Evolutionary conservation across 495 filamentous ascomycete species (phyloP).

Genomic region (Viridothelium virens): DNA sequence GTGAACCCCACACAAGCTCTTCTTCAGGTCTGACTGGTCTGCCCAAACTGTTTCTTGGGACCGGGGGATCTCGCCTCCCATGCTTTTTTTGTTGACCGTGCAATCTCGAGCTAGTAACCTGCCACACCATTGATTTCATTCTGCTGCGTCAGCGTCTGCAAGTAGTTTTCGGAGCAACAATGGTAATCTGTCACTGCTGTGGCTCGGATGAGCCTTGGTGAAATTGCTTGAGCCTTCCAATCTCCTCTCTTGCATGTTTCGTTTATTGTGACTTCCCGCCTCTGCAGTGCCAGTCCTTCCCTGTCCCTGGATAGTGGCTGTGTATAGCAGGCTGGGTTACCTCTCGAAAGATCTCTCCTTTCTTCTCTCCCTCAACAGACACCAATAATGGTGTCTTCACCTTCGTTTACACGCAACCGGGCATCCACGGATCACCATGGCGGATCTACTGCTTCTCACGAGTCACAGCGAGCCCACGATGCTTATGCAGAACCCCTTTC

Average conservation of each 20-base stretch:
- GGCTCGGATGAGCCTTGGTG: background rate
- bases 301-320: background rate
- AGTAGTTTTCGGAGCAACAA: background rate
- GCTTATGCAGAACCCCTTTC: slow-evolving; percentile 21
- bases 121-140: background rate
- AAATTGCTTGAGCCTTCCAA: background rate
- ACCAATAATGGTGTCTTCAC: background rate
- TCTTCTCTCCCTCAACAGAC: background rate
- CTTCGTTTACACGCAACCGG: slow-evolving; percentile 25
- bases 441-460: slow-evolving; percentile 1
- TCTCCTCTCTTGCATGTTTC: background rate
- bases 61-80: background rate
- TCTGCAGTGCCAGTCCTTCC: background rate
- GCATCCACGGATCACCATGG: background rate
- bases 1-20: background rate
- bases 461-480: slow-evolving; percentile 18
- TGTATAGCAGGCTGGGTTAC: background rate
- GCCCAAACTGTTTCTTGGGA: background rate
- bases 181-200: background rate
- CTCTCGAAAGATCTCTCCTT: background rate
- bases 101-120: background rate
- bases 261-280: background rate
- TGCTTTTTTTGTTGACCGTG: background rate
- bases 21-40: background rate
- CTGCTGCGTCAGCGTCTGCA: background rate